Percentiles rank a stretch among this genome's conserved stretches.
These are phyloP conservation scores for Smittium mucronatum DNA, from an alignment of 371 early-diverging fungal species.

Conservation along the genomic window DNA sequence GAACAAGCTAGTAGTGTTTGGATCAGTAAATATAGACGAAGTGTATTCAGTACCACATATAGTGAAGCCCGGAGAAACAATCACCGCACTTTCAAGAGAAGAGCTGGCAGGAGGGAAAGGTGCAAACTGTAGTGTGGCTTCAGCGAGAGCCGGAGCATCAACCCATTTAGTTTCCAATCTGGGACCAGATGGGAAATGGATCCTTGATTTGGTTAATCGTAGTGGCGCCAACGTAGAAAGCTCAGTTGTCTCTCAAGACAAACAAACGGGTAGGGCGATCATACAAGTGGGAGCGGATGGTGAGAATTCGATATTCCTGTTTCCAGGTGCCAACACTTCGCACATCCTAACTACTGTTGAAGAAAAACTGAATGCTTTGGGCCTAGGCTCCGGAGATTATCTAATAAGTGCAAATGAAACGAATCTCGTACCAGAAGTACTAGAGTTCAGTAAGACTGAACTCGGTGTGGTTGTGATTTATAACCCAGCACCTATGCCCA, in stretches of 20 bases:
- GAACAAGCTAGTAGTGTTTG: slow-evolving; percentile 51
- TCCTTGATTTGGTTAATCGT: slow-evolving; percentile 40
- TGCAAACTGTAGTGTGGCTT: slow-evolving; percentile 72
- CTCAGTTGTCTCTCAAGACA: slow-evolving; percentile 20
- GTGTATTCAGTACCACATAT: slow-evolving; percentile 73
- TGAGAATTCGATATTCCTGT: slow-evolving; percentile 78
- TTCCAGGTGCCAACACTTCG: slow-evolving; percentile 62
- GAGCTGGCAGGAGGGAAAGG: slow-evolving; percentile 84
- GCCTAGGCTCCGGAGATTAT: slow-evolving; percentile 45
- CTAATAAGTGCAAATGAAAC: slow-evolving; percentile 79
- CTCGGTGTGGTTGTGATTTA: slow-evolving; percentile 54
- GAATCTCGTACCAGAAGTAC: slow-evolving; percentile 50
- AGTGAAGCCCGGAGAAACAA: slow-evolving; percentile 67
- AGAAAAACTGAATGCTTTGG: background rate
- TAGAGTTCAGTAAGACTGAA: slow-evolving; percentile 38
- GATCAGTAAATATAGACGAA: slow-evolving; percentile 83
- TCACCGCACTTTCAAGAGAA: slow-evolving; percentile 44
- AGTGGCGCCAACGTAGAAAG: slow-evolving; percentile 40
- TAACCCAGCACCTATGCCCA: slow-evolving; percentile 77
- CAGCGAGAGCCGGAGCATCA: slow-evolving; percentile 53
- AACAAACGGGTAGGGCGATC: slow-evolving; percentile 71
- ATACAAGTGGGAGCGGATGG: slow-evolving; percentile 65
- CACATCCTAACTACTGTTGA: slow-evolving; percentile 35
- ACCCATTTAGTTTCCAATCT: slow-evolving; percentile 67
- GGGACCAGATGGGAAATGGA: slow-evolving; percentile 77